Percentiles rank a stretch among this genome's conserved stretches.
Evolutionary conservation across 1,139 yeast species (phyloP).

Genomic region (Suhomyces choctaworum): DNA sequence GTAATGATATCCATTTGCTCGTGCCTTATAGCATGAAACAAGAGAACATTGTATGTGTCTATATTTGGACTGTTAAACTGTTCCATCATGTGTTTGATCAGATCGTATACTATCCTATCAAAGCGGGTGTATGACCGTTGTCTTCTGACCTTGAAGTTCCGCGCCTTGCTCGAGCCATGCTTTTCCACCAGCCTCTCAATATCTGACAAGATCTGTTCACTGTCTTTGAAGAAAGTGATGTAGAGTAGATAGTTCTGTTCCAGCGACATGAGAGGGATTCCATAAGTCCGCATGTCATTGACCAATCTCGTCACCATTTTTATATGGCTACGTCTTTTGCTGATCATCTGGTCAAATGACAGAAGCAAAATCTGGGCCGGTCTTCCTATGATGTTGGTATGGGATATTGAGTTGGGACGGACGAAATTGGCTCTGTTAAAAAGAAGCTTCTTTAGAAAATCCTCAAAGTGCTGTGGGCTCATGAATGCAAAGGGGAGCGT

Average conservation of each 20-base stretch:
- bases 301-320: slow-evolving; percentile 26
- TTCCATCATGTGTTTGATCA: slow-evolving; percentile 13
- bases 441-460: slow-evolving; percentile 32
- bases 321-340: slow-evolving; percentile 22
- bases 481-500: background rate
- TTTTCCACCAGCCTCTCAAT: slow-evolving; percentile 9
- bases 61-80: background rate
- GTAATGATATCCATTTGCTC: slow-evolving; percentile 13
- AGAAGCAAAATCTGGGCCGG: slow-evolving; percentile 5
- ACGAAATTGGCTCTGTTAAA: slow-evolving; percentile 21
- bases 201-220: slow-evolving; percentile 20
- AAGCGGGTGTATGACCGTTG: slow-evolving; percentile 17
- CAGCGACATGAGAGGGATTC: slow-evolving; percentile 28
- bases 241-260: slow-evolving; percentile 36
- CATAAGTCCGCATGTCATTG: slow-evolving; percentile 27
- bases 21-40: slow-evolving; percentile 31
- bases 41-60: slow-evolving; percentile 24
- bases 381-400: slow-evolving; percentile 9
- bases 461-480: slow-evolving; percentile 40
- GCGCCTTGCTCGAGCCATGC: background rate
- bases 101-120: slow-evolving; percentile 22
- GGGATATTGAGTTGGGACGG: slow-evolving; percentile 24
- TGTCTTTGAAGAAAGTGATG: slow-evolving; percentile 34
- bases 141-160: background rate
- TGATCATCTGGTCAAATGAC: slow-evolving; percentile 21